A percentile compares a stretch with the other conserved stretches of the same genome.
Conservation (phyloP, 2,329 filamentous ascomycete species). For the Anisogramma anomala region DNA sequence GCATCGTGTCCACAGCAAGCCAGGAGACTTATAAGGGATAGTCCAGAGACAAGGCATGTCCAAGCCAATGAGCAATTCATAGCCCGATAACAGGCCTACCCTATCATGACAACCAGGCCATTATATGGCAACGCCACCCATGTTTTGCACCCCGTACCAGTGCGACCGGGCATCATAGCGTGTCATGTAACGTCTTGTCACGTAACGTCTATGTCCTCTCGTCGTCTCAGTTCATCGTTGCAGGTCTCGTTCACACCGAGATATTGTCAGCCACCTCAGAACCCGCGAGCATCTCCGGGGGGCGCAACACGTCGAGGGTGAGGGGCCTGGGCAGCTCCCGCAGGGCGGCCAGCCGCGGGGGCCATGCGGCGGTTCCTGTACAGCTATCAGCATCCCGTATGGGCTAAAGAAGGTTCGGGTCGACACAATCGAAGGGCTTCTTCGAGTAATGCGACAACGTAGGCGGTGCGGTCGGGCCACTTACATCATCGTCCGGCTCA, state of each 20-base stretch:
- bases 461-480: constrained; percentile 22
- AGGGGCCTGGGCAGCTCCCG: constrained; percentile 14
- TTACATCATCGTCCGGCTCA: constrained; percentile 67
- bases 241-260: neutral
- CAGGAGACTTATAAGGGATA: no score
- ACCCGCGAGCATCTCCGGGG: constrained; percentile 17
- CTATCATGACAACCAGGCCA: constrained; percentile 1
- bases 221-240: neutral
- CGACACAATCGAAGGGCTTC: no score
- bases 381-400: constrained; percentile 15
- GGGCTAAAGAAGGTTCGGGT: constrained; percentile 10
- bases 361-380: constrained; percentile 13
- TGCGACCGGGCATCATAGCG: constrained; percentile 3
- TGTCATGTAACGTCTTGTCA: neutral
- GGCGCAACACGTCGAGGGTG: constrained; percentile 19
- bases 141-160: constrained; percentile 2
- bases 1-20: no score
- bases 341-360: constrained; percentile 4
- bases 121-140: constrained; percentile 2
- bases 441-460: no score
- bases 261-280: constrained; percentile 15
- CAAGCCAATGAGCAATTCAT: neutral
- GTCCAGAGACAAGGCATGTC: no score
- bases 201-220: no score
- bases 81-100: neutral